These are phyloP conservation scores for Chalara sp. DNA, from an alignment of 2,329 filamentous ascomycete species.

Conservation along the genomic window DNA sequence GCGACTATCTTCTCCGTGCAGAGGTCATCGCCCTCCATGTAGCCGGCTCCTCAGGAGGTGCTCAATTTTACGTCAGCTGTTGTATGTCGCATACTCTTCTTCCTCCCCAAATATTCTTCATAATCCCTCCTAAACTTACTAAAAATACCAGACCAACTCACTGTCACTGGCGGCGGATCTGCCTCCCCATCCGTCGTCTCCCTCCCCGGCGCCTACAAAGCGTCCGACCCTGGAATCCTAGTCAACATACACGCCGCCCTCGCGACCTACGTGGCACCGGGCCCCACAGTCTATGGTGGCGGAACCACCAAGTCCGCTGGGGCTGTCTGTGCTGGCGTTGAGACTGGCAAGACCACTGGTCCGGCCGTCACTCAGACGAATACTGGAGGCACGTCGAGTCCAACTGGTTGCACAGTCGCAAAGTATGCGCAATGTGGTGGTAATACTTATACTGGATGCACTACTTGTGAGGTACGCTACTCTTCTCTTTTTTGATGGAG, in stretches of 20 bases:
- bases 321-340: constrained; percentile 8
- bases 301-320: constrained; percentile 11
- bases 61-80: constrained; percentile 33
- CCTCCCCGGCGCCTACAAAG: constrained; percentile 40
- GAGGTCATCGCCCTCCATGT: constrained; percentile 49
- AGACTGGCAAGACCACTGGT: constrained; percentile 7
- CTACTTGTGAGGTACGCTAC: not conserved
- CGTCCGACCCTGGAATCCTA: constrained; percentile 39
- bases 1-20: constrained; percentile 48
- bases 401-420: constrained; percentile 4
- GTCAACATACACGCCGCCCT: constrained; percentile 34
- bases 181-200: constrained; percentile 34
- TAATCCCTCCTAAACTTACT: not conserved
- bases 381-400: not conserved
- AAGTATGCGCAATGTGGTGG: not conserved
- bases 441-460: not conserved
- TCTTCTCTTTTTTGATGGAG: not conserved
- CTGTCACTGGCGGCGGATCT: constrained; percentile 36
- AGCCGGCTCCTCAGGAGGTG: constrained; percentile 31
- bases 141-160: constrained; percentile 31
- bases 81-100: constrained; percentile 6
- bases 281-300: constrained; percentile 22
- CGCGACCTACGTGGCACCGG: constrained; percentile 24
- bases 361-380: not conserved
- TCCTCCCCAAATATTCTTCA: not conserved